Base-by-base conservation (phyloP, 495 filamentous ascomycete species). In the Cercophora samala region DNA sequence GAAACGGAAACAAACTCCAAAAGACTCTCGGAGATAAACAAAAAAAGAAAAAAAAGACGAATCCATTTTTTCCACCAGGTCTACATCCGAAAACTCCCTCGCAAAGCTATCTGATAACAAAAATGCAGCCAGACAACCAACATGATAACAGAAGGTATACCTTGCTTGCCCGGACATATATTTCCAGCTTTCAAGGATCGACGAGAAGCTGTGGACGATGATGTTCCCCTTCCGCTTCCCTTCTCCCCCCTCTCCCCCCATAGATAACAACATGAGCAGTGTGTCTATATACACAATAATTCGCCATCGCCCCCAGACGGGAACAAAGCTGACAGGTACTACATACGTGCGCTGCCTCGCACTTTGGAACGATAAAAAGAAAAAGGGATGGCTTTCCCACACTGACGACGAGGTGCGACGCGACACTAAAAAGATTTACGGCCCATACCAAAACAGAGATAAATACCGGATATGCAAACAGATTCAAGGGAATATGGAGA, bases 401-500 rank as follows among this genome's bases (percentile, higher is more conserved):
- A 13, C 13, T 46, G 37, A 46, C 37, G 37, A 46, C 37, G 37
- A 46, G 37, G 37, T 46, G 37, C 37, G 37, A 18, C 37, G 37
- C 37, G 37, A 46, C 37, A 46, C 37, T 46, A 46, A 46, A 46
- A 46, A 46, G 9, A 46, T 46, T 46, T 18, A 46, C 15, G 37
- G 13, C 37, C 15, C 37, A 46, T 46, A 46, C 6, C 37, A 18
- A 46, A 46, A 46, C 37, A 46, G 37, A 46, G 11, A 46, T 46
- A 46, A 18, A 46, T 46, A 46, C 37, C 37, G 37, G 37, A 46
- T 46, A 46, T 46, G 37, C 37, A 46, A 46, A 17, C 26, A 46
- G 37, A 46, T 46, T 46, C 37, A 46, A 46, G 37, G 37, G 37
- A 46, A 46, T 46, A 46, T 46, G 70, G 61, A 60, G 22, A 46